A percentile compares a stretch with the other conserved stretches of the same genome.
These are phyloP conservation scores for Tuctoria greenei DNA, from an alignment of 176 grass and related monocot species.

Conservation along the genomic window DNA sequence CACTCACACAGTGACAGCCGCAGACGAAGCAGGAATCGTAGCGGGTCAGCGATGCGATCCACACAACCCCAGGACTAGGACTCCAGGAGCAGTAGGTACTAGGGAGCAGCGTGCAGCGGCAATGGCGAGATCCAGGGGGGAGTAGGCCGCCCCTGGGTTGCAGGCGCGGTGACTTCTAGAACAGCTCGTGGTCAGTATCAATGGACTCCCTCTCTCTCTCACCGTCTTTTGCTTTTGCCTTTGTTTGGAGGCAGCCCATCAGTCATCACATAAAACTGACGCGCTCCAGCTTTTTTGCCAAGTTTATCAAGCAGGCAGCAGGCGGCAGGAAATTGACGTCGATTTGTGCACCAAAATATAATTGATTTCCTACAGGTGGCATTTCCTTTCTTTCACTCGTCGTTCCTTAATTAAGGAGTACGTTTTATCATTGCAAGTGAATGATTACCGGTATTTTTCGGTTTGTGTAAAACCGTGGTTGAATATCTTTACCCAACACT, in stretches of 20 bases:
- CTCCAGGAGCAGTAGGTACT: slow-evolving; percentile 30
- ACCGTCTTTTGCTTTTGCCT: slow-evolving; percentile 11
- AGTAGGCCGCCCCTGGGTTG: slow-evolving; percentile 28
- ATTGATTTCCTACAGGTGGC: not conserved
- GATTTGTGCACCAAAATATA: not conserved
- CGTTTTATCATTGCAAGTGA: not conserved
- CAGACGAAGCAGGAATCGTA: slow-evolving; percentile 4
- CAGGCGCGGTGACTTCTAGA: slow-evolving; percentile 52
- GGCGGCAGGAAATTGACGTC: not conserved
- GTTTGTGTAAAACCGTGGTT: not conserved
- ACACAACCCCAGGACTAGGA: slow-evolving; percentile 1
- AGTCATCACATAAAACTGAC: slow-evolving; percentile 13
- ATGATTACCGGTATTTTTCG: not conserved
- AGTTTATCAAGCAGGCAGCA: slow-evolving; percentile 15
- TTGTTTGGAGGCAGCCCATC: slow-evolving; percentile 39
- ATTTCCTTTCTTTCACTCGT: not conserved
- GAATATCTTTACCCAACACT: not conserved
- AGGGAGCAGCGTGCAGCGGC: slow-evolving; percentile 34
- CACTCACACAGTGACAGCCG: slow-evolving; percentile 36
- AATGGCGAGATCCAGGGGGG: slow-evolving; percentile 54
- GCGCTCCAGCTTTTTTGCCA: slow-evolving; percentile 44
- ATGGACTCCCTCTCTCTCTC: slow-evolving; percentile 20
- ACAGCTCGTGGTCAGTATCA: slow-evolving; percentile 68
- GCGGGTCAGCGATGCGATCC: slow-evolving; percentile 29
- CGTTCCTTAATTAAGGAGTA: not conserved